Evolutionary conservation across 78 protist species (phyloP).

Genomic region (Pigoraptor vietnamica): DNA sequence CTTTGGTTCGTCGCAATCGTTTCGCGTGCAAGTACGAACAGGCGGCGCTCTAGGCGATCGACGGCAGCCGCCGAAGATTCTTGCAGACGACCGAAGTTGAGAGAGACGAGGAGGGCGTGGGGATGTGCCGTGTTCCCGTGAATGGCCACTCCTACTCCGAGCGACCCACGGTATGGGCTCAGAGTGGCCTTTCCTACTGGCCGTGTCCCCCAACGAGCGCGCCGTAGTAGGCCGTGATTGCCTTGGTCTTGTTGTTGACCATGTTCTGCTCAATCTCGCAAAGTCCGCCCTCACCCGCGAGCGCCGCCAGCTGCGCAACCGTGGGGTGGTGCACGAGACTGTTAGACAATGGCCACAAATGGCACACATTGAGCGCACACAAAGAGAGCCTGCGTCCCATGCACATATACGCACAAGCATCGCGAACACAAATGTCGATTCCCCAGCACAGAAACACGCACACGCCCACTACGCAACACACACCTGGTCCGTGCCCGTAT

Average conservation of each 20-base stretch:
- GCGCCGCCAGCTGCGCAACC: background rate
- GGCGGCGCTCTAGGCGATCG: no score
- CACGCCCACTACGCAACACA: background rate
- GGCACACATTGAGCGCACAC: background rate
- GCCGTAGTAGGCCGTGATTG: background rate
- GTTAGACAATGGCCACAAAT: background rate
- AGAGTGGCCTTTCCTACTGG: no score
- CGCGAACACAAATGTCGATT: background rate
- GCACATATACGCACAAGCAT: background rate
- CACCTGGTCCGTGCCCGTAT: slow-evolving; percentile 20
- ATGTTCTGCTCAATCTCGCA: background rate
- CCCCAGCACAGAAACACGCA: background rate
- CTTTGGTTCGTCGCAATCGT: no score
- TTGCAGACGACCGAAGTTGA: no score
- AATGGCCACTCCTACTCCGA: no score
- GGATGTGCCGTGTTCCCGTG: no score
- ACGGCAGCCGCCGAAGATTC: no score
- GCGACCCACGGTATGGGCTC: no score
- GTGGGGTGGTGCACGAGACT: background rate
- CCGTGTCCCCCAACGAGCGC: no score
- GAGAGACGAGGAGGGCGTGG: no score
- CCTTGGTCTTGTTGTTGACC: background rate
- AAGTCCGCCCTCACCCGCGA: background rate
- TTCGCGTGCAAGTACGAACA: no score
- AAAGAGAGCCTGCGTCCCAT: background rate